phyloP scores from a whole-genome alignment of 495 filamentous ascomycete genomes.

The Elasticomyces elasticus region DNA sequence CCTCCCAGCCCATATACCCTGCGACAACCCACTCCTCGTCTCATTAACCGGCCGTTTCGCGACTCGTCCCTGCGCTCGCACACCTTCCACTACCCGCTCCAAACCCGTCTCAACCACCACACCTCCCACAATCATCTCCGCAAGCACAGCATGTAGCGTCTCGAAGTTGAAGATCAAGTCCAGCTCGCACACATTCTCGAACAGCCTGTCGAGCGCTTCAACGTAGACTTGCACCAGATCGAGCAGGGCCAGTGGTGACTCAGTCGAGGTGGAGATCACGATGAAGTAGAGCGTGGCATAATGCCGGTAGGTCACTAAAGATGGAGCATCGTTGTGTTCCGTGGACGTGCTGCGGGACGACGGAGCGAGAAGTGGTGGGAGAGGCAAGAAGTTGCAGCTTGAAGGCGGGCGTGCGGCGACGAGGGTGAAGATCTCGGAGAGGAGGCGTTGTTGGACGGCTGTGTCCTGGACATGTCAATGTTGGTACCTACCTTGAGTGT shows the following conservation, averaged over 20 bases:
- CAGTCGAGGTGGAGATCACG: conserved; percentile 91
- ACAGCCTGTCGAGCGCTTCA: conserved; percentile 84
- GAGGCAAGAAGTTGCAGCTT: conserved; percentile 93
- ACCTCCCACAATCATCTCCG: conserved; percentile 93
- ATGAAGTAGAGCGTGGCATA: conserved; percentile 99
- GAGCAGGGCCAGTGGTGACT: conserved; percentile 88
- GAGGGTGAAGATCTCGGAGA: conserved; percentile 95
- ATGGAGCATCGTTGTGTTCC: conserved; percentile 72
- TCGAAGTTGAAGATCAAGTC: conserved; percentile 99
- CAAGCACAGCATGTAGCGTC: conserved; percentile 79
- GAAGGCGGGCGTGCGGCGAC: conserved; percentile 77
- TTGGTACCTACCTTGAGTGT: not conserved
- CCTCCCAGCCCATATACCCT: conserved; percentile 38
- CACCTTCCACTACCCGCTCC: conserved; percentile 77
- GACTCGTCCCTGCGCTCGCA: conserved; percentile 64
- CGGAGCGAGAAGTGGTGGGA: conserved; percentile 57
- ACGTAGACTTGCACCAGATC: conserved; percentile 98
- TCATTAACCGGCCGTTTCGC: conserved; percentile 52
- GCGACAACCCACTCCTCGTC: conserved; percentile 27
- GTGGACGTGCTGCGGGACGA: not conserved
- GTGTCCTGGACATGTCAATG: conserved; percentile 54
- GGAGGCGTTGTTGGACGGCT: conserved; percentile 87
- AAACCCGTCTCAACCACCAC: conserved; percentile 90
- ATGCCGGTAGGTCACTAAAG: conserved; percentile 95
- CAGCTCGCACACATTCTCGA: conserved; percentile 96